Evolutionary conservation across 2,329 filamentous ascomycete genomes (phyloP), one percentile per base, ranked within the genome.

Genomic region (Ramularia endophylla): DNA sequence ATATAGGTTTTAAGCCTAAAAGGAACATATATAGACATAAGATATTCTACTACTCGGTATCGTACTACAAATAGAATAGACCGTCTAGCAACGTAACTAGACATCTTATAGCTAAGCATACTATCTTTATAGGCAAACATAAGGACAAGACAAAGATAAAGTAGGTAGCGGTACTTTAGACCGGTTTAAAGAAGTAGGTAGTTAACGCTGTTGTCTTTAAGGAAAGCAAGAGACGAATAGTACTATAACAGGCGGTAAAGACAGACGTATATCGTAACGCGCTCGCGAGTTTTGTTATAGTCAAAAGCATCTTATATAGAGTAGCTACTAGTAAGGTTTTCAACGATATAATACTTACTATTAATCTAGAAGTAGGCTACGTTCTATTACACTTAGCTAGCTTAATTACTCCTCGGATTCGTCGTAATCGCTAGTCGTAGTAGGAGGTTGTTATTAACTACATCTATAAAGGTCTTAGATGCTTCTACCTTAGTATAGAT

Each of bases 401-500:
- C 22, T n/a, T 19, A n/a, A 22, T 36, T 22, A 27, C 12, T 8
- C 22, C 19, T n/a, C 34, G 34, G 9, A 36, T 36, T 36, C n/a
- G 11, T 19, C 34, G 34, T 27, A 36, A 27, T 19, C 25, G 19
- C 22, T 16, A 27, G 11, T 4, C 22, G 7, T 27, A 36, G 12
- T 27, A 36, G 25, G 34, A 36, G 9, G 8, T n/a, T 22, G 17
- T 36, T 22, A 27, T 16, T 13, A 13, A 9, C 4, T 36, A 36
- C 12, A 18, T 36, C 34, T 18, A 15, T 11, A 36, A 18, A 4
- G 22, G 8, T 2, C 8, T 36, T 22, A 22, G 12, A 11, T 27
- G 12, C 22, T 36, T 22, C 22, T 27, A 36, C 17, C n/a, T 36
- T 20, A 36, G 34, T 27, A 36, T 16, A 11, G 17, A 36, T 17